A percentile compares a stretch with the other conserved stretches of the same genome.
These are phyloP conservation scores for Castanopsis chinensis DNA, from an alignment of 306 rosid genomes.

Conservation along the genomic window DNA sequence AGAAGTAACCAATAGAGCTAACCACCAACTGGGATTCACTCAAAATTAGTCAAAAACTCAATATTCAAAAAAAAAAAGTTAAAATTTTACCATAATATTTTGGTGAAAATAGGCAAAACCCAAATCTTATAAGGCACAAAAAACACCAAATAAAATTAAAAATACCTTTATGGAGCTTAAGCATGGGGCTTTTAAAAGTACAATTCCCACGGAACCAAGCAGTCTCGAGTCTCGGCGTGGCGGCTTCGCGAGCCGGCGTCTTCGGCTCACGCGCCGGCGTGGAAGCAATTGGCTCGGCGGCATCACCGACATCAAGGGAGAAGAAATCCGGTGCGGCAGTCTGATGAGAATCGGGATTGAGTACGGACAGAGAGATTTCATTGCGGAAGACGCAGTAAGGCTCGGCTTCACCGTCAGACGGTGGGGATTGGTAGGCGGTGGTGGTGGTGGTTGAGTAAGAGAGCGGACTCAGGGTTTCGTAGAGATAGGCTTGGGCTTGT, in stretches of 20 bases:
- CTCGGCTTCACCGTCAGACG: conserved; percentile 32
- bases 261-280: conserved; percentile 34
- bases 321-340: conserved; percentile 57
- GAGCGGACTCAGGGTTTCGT: conserved; percentile 59
- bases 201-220: conserved; percentile 81
- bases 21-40: not conserved
- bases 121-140: not conserved
- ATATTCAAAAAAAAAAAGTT: not conserved
- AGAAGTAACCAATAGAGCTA: not conserved
- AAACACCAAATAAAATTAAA: not conserved
- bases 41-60: not conserved
- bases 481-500: conserved; percentile 34
- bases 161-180: conserved; percentile 91
- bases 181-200: conserved; percentile 82
- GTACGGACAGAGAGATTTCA: conserved; percentile 56
- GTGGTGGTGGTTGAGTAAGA: conserved; percentile 29
- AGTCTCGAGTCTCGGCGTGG: conserved; percentile 62
- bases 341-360: conserved; percentile 26
- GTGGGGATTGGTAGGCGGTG: conserved; percentile 24
- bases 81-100: not conserved
- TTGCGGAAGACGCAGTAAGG: conserved; percentile 68
- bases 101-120: not conserved
- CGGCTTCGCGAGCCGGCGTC: conserved; percentile 47
- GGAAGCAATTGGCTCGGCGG: conserved; percentile 5
- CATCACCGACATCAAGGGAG: conserved; percentile 63